phyloP scores from a whole-genome alignment of 805 yeast species.

The Schwanniomyces occidentalis region DNA sequence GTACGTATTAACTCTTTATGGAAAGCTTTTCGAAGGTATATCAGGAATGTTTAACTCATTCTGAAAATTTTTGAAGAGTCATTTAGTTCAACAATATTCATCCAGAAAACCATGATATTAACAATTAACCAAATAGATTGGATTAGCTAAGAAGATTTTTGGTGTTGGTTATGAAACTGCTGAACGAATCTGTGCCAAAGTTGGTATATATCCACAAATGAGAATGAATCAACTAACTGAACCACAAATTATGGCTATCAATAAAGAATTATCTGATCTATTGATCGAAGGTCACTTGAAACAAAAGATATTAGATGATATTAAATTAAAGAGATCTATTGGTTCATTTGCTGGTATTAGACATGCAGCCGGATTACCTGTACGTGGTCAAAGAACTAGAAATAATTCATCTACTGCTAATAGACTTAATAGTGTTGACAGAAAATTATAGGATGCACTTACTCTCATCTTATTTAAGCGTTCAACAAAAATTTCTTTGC shows the following conservation, averaged over 20 bases:
- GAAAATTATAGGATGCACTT: conserved; percentile 27
- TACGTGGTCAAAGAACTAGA: conserved; percentile 85
- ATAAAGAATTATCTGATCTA: conserved; percentile 83
- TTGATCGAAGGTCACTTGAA: conserved; percentile 79
- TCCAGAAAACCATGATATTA: conserved; percentile 11
- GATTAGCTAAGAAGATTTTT: conserved; percentile 77
- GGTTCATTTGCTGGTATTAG: conserved; percentile 89
- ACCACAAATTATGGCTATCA: conserved; percentile 79
- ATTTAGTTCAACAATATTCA: neutral
- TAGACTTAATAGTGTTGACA: conserved; percentile 75
- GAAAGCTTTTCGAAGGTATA: no score
- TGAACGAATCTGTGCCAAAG: conserved; percentile 73
- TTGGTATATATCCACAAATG: conserved; percentile 92
- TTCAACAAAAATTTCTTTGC: no score
- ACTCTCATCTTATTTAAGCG: neutral
- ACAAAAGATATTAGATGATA: conserved; percentile 75
- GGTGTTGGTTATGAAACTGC: conserved; percentile 84
- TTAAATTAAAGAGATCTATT: conserved; percentile 71
- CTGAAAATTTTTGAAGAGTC: no score
- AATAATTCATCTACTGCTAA: conserved; percentile 90
- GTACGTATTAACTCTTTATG: conserved; percentile 16
- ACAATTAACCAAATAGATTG: conserved; percentile 43
- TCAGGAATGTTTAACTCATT: no score
- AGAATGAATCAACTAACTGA: conserved; percentile 91
- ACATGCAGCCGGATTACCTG: conserved; percentile 72